Evolutionary conservation across 495 filamentous ascomycete genomes (phyloP).

Genomic region (Neurospora cerealis): DNA sequence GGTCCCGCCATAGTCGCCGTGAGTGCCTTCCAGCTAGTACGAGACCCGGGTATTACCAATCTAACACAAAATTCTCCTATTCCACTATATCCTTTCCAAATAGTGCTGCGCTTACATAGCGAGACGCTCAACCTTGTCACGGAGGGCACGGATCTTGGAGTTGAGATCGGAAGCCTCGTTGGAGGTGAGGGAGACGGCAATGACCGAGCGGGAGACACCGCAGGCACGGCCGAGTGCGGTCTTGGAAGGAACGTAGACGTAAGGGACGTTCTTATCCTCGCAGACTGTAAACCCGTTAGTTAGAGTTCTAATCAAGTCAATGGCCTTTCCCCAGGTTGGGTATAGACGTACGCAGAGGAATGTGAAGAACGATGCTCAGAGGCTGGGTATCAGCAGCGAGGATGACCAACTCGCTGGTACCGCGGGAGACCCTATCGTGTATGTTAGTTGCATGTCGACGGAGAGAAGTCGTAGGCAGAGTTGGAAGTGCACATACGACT

Average conservation of each 20-base stretch:
- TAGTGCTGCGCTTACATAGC: constrained; percentile 58
- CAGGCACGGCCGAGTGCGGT: constrained; percentile 73
- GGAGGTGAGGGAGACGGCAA: constrained; percentile 77
- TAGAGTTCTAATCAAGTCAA: constrained; percentile 42
- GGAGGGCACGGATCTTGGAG: constrained; percentile 72
- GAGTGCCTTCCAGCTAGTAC: not conserved
- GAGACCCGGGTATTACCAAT: not conserved
- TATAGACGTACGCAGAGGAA: constrained; percentile 50
- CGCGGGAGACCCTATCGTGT: constrained; percentile 54
- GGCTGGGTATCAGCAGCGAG: constrained; percentile 81
- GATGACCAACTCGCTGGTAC: constrained; percentile 79
- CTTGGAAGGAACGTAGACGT: constrained; percentile 36
- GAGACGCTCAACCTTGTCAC: constrained; percentile 92
- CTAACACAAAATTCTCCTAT: not conserved
- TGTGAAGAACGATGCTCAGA: constrained; percentile 83
- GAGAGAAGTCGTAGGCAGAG: not conserved
- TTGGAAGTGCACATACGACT: constrained; percentile 39
- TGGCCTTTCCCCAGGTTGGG: constrained; percentile 57
- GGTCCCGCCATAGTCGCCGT: not conserved
- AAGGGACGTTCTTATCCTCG: constrained; percentile 61
- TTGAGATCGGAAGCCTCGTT: constrained; percentile 88
- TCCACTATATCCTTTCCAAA: not conserved
- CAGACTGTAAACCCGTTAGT: not conserved
- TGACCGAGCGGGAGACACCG: constrained; percentile 80
- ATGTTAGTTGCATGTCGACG: not conserved